Conservation (phyloP, 1,284 basidiomycete genomes). For the Xerocomus subilludens region DNA sequence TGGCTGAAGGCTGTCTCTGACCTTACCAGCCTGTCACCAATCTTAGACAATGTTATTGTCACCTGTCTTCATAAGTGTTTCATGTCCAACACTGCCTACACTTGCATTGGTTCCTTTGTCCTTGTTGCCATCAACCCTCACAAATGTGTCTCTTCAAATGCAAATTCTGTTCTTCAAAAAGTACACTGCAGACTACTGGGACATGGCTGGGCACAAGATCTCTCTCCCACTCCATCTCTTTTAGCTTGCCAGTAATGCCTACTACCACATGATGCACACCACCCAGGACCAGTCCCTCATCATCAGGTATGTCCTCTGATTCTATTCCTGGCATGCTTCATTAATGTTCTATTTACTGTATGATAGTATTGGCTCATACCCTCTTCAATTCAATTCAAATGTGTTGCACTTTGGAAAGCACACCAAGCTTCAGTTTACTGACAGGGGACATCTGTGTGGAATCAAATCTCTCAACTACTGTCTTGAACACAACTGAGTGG, state of each 20-base stretch:
- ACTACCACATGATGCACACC: no score
- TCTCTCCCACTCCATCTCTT: conserved; percentile 81
- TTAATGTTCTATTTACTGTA: no score
- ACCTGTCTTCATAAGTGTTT: conserved; percentile 88
- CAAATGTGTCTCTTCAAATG: conserved; percentile 83
- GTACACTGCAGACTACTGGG: conserved; percentile 81
- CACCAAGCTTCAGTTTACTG: conserved; percentile 93
- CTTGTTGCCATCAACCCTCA: conserved; percentile 90
- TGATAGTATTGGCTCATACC: no score
- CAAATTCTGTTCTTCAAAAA: conserved; percentile 83
- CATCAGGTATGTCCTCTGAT: no score
- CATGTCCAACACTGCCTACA: conserved; percentile 86
- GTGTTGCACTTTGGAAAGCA: conserved; percentile 94
- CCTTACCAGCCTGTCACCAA: conserved; percentile 68
- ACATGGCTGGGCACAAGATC: conserved; percentile 66
- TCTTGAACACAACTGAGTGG: conserved; percentile 88
- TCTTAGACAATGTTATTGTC: conserved; percentile 83
- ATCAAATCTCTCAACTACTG: conserved; percentile 98
- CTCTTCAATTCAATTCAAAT: conserved; percentile 90
- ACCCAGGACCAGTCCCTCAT: no score
- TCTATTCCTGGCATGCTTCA: no score
- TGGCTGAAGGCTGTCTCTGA: conserved; percentile 75
- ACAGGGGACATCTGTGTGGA: conserved; percentile 88
- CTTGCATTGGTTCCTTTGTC: conserved; percentile 73
- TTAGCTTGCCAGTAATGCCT: no score